phyloP scores from a whole-genome alignment of 1,139 yeast species.

The Taiozyma onychis region DNA sequence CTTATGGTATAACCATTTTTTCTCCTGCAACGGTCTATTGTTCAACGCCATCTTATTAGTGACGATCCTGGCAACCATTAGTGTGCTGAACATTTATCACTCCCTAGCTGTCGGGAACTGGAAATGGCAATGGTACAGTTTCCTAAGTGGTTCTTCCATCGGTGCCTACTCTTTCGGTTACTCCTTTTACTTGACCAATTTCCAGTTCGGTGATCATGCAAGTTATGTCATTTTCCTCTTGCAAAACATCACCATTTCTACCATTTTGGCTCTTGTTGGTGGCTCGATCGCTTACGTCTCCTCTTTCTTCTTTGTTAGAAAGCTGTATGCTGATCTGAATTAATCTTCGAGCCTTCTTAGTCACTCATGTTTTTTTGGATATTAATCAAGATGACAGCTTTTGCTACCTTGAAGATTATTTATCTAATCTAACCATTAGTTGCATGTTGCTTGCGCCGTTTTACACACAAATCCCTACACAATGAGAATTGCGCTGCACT shows the following conservation, averaged over 20 bases:
- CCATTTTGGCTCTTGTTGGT: constrained; percentile 17
- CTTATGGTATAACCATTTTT: constrained; percentile 23
- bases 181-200: constrained; percentile 20
- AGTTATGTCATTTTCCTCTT: constrained; percentile 16
- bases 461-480: too few relatives aligned
- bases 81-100: constrained; percentile 17
- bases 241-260: constrained; percentile 19
- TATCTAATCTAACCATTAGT: not conserved
- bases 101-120: constrained; percentile 23
- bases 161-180: constrained; percentile 20
- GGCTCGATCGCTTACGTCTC: constrained; percentile 17
- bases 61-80: constrained; percentile 10
- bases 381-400: not conserved
- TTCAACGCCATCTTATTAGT: constrained; percentile 12
- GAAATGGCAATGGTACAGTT: constrained; percentile 23
- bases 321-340: constrained; percentile 13
- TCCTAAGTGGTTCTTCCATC: constrained; percentile 20
- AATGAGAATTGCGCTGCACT: too few relatives aligned
- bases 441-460: not conserved
- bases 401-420: not conserved
- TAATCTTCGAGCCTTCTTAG: not conserved
- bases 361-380: not conserved
- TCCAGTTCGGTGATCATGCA: constrained; percentile 22
- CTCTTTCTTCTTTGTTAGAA: constrained; percentile 14
- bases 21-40: constrained; percentile 11